Percentiles rank a stretch among this genome's conserved stretches.
Conservation (phyloP, 1,139 yeast genomes). For the Pichia norvegensis region DNA sequence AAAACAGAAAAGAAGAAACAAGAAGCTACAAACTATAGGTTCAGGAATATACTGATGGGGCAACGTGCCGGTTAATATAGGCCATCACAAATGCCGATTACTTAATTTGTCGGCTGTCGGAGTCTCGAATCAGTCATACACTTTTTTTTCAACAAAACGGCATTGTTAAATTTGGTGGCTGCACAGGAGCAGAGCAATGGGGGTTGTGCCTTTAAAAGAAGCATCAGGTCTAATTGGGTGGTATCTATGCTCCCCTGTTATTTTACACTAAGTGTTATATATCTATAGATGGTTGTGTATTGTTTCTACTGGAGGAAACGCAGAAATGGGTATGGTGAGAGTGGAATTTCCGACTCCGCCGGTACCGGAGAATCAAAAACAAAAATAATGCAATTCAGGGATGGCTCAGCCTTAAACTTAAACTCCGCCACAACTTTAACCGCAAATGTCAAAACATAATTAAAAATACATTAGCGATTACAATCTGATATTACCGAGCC, state of each 20-base stretch:
- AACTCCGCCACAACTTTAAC: not conserved
- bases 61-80: not conserved
- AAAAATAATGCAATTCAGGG: not conserved
- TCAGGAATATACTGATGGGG: not conserved
- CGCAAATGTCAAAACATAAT: not conserved
- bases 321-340: not conserved
- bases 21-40: too few relatives aligned
- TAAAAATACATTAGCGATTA: too few relatives aligned
- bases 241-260: too few relatives aligned
- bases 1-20: not conserved
- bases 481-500: slow-evolving; percentile 20
- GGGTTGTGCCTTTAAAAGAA: too few relatives aligned
- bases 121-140: not conserved
- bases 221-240: too few relatives aligned
- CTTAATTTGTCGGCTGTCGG: not conserved
- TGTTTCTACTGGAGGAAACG: too few relatives aligned
- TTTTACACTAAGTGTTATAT: too few relatives aligned
- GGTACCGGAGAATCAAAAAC: not conserved
- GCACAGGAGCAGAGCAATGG: too few relatives aligned
- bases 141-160: too few relatives aligned
- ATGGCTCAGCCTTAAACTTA: not conserved
- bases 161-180: too few relatives aligned
- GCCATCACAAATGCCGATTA: too few relatives aligned
- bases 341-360: not conserved
- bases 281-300: too few relatives aligned